Conservation (phyloP, 768 basidiomycete genomes). For the Cantharellus anzutake region DNA sequence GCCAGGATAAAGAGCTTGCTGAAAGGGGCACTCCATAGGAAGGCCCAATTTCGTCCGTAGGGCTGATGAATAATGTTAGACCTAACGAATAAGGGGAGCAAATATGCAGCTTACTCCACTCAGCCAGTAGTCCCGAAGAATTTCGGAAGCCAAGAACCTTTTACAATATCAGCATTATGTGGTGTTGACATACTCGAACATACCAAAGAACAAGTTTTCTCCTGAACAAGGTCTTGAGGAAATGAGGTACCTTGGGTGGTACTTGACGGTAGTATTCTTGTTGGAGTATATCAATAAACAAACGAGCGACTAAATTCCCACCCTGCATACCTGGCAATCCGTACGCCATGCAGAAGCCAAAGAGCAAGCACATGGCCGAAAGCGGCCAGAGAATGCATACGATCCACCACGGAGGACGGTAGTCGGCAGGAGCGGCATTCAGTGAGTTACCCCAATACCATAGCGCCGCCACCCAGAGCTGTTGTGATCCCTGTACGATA, state of each 20-base stretch:
- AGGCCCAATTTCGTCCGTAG: slow-evolving; percentile 88
- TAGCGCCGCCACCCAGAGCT: slow-evolving; percentile 85
- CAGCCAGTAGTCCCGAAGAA: slow-evolving; percentile 84
- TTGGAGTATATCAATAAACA: slow-evolving; percentile 7
- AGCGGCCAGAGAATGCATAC: slow-evolving; percentile 68
- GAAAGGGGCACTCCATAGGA: slow-evolving; percentile 74
- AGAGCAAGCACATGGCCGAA: slow-evolving; percentile 50
- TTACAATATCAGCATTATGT: neutral
- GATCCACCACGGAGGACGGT: slow-evolving; percentile 69
- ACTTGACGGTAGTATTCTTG: slow-evolving; percentile 79
- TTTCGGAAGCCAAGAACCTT: slow-evolving; percentile 69
- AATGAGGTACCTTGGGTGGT: slow-evolving; percentile 87
- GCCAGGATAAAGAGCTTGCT: slow-evolving; percentile 68
- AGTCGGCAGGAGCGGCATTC: slow-evolving; percentile 29
- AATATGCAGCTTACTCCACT: slow-evolving; percentile 44
- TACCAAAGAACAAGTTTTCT: slow-evolving; percentile 72
- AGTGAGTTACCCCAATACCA: slow-evolving; percentile 92
- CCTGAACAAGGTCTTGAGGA: slow-evolving; percentile 74
- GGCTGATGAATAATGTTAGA: slow-evolving; percentile 26
- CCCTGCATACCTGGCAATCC: slow-evolving; percentile 56
- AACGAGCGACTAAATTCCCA: neutral
- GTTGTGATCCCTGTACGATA: slow-evolving; percentile 86
- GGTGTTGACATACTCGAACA: neutral
- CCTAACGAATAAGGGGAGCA: slow-evolving; percentile 10
- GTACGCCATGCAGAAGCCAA: slow-evolving; percentile 67